phyloP scores from a whole-genome alignment of 441 rosid genomes.

The Melastoma candidum region DNA sequence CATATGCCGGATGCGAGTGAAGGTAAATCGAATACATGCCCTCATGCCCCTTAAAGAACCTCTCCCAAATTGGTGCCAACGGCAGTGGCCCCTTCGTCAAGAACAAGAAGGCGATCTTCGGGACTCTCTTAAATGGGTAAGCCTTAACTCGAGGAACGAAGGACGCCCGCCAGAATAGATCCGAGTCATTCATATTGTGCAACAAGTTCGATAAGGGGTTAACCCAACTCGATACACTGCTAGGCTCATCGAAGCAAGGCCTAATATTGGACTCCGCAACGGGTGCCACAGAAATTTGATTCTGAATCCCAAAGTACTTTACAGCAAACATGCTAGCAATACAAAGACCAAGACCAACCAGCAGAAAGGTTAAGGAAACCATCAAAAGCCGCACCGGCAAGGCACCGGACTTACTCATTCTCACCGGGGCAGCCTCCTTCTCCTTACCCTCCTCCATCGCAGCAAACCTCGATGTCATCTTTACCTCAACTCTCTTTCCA shows the following conservation, averaged over 20 bases:
- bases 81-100: conserved; percentile 71
- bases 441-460: conserved; percentile 11
- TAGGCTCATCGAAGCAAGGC: conserved; percentile 30
- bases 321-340: conserved; percentile 6
- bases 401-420: neutral
- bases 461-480: conserved; percentile 1
- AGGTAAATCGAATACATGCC: conserved; percentile 48
- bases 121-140: conserved; percentile 55
- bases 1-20: conserved; percentile 53
- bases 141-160: conserved; percentile 36
- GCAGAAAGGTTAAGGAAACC: conserved; percentile 4
- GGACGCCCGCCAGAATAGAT: conserved; percentile 68
- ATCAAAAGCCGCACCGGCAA: conserved; percentile 6
- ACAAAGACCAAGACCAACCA: conserved; percentile 4
- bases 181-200: conserved; percentile 58
- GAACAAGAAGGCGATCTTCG: conserved; percentile 80
- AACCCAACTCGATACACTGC: conserved; percentile 36
- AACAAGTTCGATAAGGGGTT: conserved; percentile 44
- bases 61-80: conserved; percentile 72
- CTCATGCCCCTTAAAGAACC: conserved; percentile 50
- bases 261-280: conserved; percentile 28
- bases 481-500: neutral
- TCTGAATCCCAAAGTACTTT: conserved; percentile 5
- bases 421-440: neutral
- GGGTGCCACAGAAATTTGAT: conserved; percentile 16